Evolutionary conservation across 352 stramenopile species (phyloP).

Genomic region (Phytophthora constricta): DNA sequence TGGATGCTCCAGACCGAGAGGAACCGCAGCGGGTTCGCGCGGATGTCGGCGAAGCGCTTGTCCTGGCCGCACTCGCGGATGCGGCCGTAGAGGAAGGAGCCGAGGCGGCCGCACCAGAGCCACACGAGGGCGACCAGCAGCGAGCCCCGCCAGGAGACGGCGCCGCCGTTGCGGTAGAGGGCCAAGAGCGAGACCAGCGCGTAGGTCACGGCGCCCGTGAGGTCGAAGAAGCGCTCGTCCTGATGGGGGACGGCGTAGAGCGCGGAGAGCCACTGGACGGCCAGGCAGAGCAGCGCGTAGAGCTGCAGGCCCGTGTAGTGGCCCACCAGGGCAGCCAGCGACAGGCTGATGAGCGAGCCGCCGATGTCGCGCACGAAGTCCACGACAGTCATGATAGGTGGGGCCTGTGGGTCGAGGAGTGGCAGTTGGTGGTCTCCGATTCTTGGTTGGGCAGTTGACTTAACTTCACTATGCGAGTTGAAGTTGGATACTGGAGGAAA

Average conservation of each 20-base stretch:
- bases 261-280: conserved; percentile 65
- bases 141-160: conserved; percentile 52
- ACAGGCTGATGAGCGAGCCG: conserved; percentile 45
- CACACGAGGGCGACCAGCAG: conserved; percentile 67
- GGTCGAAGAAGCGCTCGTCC: conserved; percentile 79
- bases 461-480: no score
- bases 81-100: no score
- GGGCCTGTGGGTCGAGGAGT: no score
- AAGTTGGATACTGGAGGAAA: no score
- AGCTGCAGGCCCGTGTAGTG: conserved; percentile 49
- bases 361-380: conserved; percentile 53
- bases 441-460: no score
- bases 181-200: conserved; percentile 53
- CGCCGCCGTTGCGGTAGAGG: conserved; percentile 29
- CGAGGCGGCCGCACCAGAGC: conserved; percentile 74
- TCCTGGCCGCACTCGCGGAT: conserved; percentile 70
- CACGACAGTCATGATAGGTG: no score
- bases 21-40: conserved; percentile 65
- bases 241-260: conserved; percentile 67
- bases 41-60: conserved; percentile 72
- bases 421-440: no score
- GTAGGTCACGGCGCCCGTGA: conserved; percentile 77
- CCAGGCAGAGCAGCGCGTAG: conserved; percentile 57
- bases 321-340: conserved; percentile 44
- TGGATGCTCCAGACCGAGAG: conserved; percentile 82